Conservation (phyloP, 2,329 filamentous ascomycete species). For the Fusarium pilosicola region DNA sequence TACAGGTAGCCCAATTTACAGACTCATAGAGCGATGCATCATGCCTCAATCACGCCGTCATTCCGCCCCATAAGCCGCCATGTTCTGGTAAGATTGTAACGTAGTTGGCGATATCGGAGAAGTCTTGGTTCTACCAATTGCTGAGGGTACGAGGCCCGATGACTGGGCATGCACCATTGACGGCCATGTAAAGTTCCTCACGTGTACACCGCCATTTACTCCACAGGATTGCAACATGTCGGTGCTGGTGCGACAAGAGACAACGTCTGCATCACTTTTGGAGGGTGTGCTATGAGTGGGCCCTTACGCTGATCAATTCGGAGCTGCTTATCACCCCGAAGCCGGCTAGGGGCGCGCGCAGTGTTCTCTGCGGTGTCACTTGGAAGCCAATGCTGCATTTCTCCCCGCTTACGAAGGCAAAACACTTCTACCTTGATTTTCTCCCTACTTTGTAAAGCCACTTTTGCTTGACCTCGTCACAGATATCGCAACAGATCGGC, state of each 20-base stretch:
- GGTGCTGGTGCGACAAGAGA: background rate
- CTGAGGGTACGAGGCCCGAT: background rate
- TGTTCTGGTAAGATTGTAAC: too few species aligned
- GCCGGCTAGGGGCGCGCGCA: background rate
- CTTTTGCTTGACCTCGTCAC: background rate
- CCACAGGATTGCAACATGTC: background rate
- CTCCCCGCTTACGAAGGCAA: background rate
- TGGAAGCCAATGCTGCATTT: background rate
- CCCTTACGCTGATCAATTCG: background rate
- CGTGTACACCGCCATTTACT: background rate
- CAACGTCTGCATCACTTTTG: background rate
- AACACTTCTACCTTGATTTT: too few species aligned
- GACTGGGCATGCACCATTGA: background rate
- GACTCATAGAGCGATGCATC: too few species aligned
- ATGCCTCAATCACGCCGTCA: background rate
- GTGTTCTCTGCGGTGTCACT: background rate
- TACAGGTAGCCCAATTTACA: background rate
- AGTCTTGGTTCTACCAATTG: too few species aligned
- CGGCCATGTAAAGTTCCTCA: background rate
- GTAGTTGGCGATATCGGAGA: background rate
- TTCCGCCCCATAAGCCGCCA: background rate
- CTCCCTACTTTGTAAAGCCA: too few species aligned
- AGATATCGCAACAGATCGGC: background rate
- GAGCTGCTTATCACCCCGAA: background rate
- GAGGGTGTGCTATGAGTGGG: background rate